A percentile compares a stretch with the other conserved stretches of the same genome.
Conservation (phyloP, 768 basidiomycete species). For the Strobilomyces dryophilus region DNA sequence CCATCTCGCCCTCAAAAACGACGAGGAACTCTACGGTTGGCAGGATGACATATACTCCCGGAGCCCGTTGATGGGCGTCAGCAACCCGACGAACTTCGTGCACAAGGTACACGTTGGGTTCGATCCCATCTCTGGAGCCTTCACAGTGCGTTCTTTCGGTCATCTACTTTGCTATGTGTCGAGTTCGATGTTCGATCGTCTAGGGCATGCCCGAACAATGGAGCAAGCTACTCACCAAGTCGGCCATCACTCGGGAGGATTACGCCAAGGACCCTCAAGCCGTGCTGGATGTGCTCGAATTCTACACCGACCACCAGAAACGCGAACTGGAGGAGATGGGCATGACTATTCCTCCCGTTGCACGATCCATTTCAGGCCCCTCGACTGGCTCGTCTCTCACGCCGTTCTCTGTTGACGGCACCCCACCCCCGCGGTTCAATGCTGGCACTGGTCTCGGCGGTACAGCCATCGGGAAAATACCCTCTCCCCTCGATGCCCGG, state of each 20-base stretch:
- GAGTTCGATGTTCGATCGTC: neutral
- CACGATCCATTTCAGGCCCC: constrained; percentile 19
- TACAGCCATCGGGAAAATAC: constrained; percentile 41
- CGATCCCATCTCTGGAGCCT: constrained; percentile 89
- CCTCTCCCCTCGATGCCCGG: constrained; percentile 35
- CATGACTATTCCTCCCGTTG: constrained; percentile 27
- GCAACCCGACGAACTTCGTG: constrained; percentile 95
- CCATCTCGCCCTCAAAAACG: constrained; percentile 80
- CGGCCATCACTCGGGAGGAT: constrained; percentile 96
- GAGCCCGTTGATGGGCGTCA: constrained; percentile 89
- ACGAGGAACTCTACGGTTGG: constrained; percentile 98
- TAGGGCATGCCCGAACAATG: constrained; percentile 97
- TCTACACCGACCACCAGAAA: constrained; percentile 97
- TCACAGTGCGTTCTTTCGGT: constrained; percentile 64
- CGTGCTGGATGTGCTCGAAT: constrained; percentile 95
- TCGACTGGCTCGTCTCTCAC: constrained; percentile 30
- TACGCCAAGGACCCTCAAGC: constrained; percentile 97
- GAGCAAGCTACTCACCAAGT: constrained; percentile 94
- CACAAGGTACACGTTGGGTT: constrained; percentile 99
- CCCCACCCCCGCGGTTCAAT: constrained; percentile 75
- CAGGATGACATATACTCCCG: constrained; percentile 94
- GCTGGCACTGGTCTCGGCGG: constrained; percentile 93
- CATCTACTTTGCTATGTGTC: neutral
- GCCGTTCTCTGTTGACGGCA: constrained; percentile 31
- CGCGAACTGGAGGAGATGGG: constrained; percentile 77